Percentiles rank a stretch among this genome's conserved stretches.
phyloP scores from a whole-genome alignment of 208 protist genomes.

The Acanthamoeba culbertsoni region DNA sequence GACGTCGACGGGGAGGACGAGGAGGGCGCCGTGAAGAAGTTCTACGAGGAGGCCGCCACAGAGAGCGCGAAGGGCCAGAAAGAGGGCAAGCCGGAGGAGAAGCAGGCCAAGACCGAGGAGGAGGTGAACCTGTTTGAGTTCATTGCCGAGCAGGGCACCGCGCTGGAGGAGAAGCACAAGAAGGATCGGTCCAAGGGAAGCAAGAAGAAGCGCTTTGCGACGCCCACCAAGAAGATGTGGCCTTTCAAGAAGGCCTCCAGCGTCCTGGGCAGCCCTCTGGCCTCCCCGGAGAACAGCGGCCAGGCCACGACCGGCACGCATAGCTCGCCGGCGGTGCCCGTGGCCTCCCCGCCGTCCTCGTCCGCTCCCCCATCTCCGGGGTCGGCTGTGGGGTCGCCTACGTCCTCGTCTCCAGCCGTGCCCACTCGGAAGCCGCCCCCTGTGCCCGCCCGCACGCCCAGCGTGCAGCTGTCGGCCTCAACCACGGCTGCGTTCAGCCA shows the following conservation, averaged over 20 bases:
- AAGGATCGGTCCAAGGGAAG: neutral
- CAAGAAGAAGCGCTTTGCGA: slow-evolving; percentile 3
- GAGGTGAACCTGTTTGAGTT: slow-evolving; percentile 37
- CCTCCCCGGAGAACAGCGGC: neutral
- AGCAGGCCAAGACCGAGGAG: neutral
- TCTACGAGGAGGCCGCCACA: neutral
- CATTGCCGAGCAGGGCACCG: neutral
- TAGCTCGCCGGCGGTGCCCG: too few species aligned
- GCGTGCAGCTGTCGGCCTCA: neutral
- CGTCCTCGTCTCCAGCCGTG: neutral
- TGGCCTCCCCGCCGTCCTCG: neutral
- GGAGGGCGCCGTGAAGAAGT: neutral
- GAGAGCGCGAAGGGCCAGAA: neutral
- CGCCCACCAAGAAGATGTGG: slow-evolving; percentile 23
- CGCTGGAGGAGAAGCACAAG: neutral
- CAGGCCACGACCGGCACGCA: neutral
- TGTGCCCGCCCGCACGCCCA: neutral
- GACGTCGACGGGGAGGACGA: neutral
- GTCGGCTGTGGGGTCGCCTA: neutral
- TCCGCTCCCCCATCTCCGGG: neutral
- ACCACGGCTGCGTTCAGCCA: neutral
- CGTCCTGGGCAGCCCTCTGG: neutral
- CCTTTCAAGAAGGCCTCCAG: neutral
- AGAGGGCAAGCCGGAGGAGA: neutral
- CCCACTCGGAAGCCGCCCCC: neutral